phyloP scores from a whole-genome alignment of 768 basidiomycete species.

The Pleurotus tuoliensis region DNA sequence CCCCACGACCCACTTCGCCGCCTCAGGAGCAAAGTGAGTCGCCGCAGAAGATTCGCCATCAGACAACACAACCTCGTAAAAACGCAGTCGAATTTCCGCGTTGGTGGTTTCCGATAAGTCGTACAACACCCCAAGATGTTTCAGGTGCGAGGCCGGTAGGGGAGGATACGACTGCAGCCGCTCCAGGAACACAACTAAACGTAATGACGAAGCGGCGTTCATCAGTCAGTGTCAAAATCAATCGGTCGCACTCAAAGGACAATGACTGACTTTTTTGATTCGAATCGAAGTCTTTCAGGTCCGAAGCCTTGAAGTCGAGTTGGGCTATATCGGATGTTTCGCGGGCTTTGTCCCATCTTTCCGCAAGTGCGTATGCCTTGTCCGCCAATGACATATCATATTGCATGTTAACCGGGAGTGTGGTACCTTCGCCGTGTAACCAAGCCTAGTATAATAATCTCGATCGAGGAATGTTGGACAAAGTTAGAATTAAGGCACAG shows the following conservation, averaged over 20 bases:
- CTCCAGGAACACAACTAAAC: slow-evolving; percentile 79
- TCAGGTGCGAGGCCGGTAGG: slow-evolving; percentile 57
- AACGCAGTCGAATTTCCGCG: slow-evolving; percentile 74
- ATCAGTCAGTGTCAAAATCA: not conserved
- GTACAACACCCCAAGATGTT: slow-evolving; percentile 57
- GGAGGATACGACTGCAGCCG: slow-evolving; percentile 60
- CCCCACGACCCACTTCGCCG: slow-evolving; percentile 68
- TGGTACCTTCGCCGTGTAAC: slow-evolving; percentile 75
- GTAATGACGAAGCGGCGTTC: not conserved
- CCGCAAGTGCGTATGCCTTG: slow-evolving; percentile 68
- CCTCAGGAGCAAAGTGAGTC: slow-evolving; percentile 44
- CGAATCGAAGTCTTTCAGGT: slow-evolving; percentile 62
- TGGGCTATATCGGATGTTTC: slow-evolving; percentile 35
- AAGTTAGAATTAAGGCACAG: slow-evolving; percentile 16
- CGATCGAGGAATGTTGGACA: not conserved
- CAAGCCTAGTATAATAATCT: slow-evolving; percentile 52
- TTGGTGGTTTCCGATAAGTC: slow-evolving; percentile 51
- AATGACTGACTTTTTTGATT: slow-evolving; percentile 66
- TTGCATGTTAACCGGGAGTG: slow-evolving; percentile 68
- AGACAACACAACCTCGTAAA: slow-evolving; percentile 67
- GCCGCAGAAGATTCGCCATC: slow-evolving; percentile 44
- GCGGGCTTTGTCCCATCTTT: slow-evolving; percentile 69
- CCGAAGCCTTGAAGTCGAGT: slow-evolving; percentile 53
- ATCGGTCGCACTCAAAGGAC: not conserved
- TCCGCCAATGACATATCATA: slow-evolving; percentile 74